Evolutionary conservation across 139 green algal genomes (phyloP).

Genomic region (Zygnema circumcarinatum): DNA sequence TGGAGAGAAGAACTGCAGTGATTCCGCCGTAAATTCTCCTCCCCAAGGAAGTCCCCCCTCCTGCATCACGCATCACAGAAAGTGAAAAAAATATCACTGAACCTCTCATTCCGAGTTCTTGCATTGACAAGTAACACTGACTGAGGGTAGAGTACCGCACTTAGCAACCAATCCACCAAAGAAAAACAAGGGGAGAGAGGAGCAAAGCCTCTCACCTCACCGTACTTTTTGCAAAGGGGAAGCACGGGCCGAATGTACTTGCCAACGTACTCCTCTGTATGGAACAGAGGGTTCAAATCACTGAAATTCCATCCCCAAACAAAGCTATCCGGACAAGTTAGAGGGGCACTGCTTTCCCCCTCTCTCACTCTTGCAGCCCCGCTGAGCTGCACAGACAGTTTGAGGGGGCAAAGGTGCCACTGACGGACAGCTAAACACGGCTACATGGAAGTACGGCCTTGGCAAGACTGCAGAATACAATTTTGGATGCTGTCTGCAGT

Average conservation of each 20-base stretch:
- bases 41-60: slow-evolving; percentile 30
- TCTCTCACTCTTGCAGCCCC: no score
- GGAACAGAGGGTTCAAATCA: slow-evolving; percentile 36
- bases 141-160: background rate
- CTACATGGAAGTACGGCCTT: no score
- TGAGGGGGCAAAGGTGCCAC: no score
- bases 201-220: slow-evolving; percentile 17
- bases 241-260: slow-evolving; percentile 45
- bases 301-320: background rate
- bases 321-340: no score
- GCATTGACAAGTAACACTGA: slow-evolving; percentile 10
- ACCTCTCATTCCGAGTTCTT: background rate
- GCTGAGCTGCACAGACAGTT: no score
- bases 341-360: no score
- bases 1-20: slow-evolving; percentile 54
- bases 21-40: slow-evolving; percentile 50
- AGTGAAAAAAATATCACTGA: background rate
- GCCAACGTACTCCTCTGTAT: slow-evolving; percentile 21
- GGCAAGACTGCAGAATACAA: no score
- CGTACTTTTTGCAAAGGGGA: slow-evolving; percentile 33
- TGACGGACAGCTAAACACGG: no score
- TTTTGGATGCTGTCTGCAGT: no score
- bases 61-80: background rate
- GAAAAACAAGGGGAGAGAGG: background rate
- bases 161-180: no score